phyloP scores from a whole-genome alignment of 2,329 filamentous ascomycete species.

The Colletotrichum tabaci region DNA sequence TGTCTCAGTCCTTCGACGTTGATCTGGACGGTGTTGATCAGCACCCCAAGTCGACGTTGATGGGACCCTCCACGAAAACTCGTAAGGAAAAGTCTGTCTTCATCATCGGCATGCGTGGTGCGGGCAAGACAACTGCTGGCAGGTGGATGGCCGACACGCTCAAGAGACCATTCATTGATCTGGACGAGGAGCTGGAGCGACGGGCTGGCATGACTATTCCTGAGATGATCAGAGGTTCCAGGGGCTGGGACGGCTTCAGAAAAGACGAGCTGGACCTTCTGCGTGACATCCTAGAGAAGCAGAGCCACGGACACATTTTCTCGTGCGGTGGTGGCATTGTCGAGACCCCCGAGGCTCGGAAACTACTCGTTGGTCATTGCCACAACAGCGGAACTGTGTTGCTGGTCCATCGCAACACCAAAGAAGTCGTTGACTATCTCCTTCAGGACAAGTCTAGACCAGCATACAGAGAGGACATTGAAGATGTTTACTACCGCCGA shows the following conservation, averaged over 20 bases:
- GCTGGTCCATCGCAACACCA: conserved; percentile 88
- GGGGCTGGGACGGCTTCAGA: conserved; percentile 92
- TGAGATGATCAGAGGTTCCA: conserved; percentile 80
- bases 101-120: conserved; percentile 97
- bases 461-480: conserved; percentile 93
- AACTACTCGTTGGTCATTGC: conserved; percentile 81
- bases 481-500: conserved; percentile 89
- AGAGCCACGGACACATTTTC: conserved; percentile 83
- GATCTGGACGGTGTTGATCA: conserved; percentile 82
- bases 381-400: conserved; percentile 86
- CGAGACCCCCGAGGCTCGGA: conserved; percentile 84
- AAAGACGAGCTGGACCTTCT: conserved; percentile 83
- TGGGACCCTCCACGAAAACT: conserved; percentile 43
- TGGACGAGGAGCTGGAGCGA: conserved; percentile 89
- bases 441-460: conserved; percentile 91
- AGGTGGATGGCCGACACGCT: conserved; percentile 85
- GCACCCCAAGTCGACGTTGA: conserved; percentile 40
- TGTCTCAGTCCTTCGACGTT: conserved; percentile 84
- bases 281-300: conserved; percentile 80
- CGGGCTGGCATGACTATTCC: conserved; percentile 84
- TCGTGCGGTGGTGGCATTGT: conserved; percentile 96
- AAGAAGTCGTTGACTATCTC: conserved; percentile 90
- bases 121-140: conserved; percentile 95
- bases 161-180: conserved; percentile 84
- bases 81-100: conserved; percentile 79